These are phyloP conservation scores for Penicillium concentricum DNA, from an alignment of 2,329 filamentous ascomycete species.

Conservation along the genomic window DNA sequence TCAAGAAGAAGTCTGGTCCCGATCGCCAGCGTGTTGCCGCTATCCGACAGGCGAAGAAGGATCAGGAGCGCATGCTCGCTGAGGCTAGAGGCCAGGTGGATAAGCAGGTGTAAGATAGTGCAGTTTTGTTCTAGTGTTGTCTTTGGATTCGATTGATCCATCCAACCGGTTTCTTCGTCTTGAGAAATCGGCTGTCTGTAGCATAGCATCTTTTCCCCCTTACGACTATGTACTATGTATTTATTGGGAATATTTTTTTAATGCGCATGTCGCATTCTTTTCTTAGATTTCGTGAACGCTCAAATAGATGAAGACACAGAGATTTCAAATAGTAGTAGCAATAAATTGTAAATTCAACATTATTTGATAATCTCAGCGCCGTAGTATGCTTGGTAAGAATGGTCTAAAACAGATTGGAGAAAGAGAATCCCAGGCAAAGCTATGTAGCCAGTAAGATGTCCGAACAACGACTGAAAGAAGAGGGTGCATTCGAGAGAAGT, in stretches of 20 bases:
- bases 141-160: constrained; percentile 7
- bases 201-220: constrained; percentile 25
- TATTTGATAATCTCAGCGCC: background rate
- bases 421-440: background rate
- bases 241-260: constrained; percentile 19
- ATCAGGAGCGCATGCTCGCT: constrained; percentile 46
- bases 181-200: constrained; percentile 19
- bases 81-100: constrained; percentile 46
- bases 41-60: constrained; percentile 45
- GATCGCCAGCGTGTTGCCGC: constrained; percentile 41
- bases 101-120: constrained; percentile 32
- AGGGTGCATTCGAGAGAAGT: background rate
- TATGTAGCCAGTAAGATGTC: background rate
- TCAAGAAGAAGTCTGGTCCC: constrained; percentile 36
- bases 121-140: constrained; percentile 9
- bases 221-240: constrained; percentile 24
- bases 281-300: background rate
- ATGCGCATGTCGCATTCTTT: constrained; percentile 7
- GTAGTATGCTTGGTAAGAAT: background rate
- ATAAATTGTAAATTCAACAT: background rate
- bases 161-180: constrained; percentile 11
- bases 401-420: background rate
- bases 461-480: background rate
- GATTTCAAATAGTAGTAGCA: background rate
- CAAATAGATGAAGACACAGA: background rate